Evolutionary conservation across 352 stramenopile genomes (phyloP), one percentile per base, ranked within the genome.

Genomic region (Bremia lactucae): DNA sequence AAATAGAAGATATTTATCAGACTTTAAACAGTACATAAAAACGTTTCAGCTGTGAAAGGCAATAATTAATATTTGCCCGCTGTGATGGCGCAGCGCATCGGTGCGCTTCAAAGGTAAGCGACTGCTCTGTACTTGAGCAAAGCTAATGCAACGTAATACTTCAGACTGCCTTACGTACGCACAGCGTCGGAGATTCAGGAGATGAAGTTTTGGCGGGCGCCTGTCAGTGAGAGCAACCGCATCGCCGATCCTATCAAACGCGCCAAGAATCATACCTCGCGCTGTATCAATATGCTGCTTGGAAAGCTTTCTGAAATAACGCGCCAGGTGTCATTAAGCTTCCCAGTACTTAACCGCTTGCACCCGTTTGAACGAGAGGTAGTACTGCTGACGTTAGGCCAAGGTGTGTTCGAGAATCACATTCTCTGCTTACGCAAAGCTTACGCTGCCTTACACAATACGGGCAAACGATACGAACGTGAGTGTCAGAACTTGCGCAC

Each of bases 351-450:
- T 15, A 75, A 72, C 46, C 64, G 49, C 14, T 66, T 93, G 63
- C 75, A 90, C 36, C 72, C 77, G 31, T 93, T 93, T 52, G 80
- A 93, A 44, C 62, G 72, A 23, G 80, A 92, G 55, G 75, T 92
- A 15, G 72, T 88, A 34, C 31, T 87, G 47, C 67, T 92, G 9
- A 92, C 80, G 19, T 56, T 92, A 21, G 80, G 77, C n/a, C 43
- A 59, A 29, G 72, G 77, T 3, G 61, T 42, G 22, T 92, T 90
- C 52, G 77, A 92, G 48, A 65, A 71, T 28, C 63, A 77, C 44
- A 51, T 92, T n/a, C 74, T 88, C 56, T 39, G 61, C 40, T 61
- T 92, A 36, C 71, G 80, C 10, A 76, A 72, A 36, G 77, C 90
- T 42, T 92, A 92, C 26, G 74, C 76, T 7, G 41, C 55, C 39